Evolutionary conservation across 495 filamentous ascomycete genomes (phyloP).

Genomic region (Penicillium argentinense): DNA sequence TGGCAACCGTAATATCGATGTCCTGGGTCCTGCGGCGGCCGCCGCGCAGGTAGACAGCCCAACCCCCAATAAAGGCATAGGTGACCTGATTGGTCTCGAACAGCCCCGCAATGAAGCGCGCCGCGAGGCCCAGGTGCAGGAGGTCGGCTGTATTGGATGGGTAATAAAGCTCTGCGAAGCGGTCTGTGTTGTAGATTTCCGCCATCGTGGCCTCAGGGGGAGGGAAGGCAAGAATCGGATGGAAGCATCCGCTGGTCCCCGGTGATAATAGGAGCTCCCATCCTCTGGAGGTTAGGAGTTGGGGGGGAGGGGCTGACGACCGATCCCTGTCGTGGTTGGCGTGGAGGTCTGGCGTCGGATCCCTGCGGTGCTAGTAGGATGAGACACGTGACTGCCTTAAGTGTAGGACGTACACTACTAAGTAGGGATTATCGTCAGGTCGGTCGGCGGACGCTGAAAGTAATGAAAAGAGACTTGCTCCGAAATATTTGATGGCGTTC

Average conservation of each 20-base stretch:
- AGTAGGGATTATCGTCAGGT: no score
- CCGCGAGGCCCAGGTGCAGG: constrained; percentile 21
- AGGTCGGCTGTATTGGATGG: constrained; percentile 25
- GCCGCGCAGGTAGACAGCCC: constrained; percentile 22
- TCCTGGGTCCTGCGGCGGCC: constrained; percentile 20
- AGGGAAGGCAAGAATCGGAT: constrained; percentile 1
- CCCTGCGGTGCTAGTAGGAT: no score
- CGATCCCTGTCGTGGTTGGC: constrained; percentile 11
- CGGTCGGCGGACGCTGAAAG: no score
- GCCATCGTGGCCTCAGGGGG: constrained; percentile 13
- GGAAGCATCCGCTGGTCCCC: constrained; percentile 3
- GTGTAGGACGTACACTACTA: no score
- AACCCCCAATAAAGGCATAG: constrained; percentile 24
- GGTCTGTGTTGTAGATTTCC: constrained; percentile 26
- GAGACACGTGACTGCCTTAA: no score
- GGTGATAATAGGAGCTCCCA: constrained; percentile 8
- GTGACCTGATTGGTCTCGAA: constrained; percentile 22
- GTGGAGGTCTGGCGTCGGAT: constrained; percentile 5
- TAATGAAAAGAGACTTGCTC: no score
- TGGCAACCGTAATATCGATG: constrained; percentile 23
- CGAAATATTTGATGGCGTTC: no score
- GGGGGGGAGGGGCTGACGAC: constrained; percentile 1
- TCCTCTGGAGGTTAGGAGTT: constrained; percentile 3
- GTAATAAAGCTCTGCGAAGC: constrained; percentile 25
- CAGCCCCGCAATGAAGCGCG: constrained; percentile 20